phyloP scores from a whole-genome alignment of 768 basidiomycete species.

The Candolleomyces aberdarensis region DNA sequence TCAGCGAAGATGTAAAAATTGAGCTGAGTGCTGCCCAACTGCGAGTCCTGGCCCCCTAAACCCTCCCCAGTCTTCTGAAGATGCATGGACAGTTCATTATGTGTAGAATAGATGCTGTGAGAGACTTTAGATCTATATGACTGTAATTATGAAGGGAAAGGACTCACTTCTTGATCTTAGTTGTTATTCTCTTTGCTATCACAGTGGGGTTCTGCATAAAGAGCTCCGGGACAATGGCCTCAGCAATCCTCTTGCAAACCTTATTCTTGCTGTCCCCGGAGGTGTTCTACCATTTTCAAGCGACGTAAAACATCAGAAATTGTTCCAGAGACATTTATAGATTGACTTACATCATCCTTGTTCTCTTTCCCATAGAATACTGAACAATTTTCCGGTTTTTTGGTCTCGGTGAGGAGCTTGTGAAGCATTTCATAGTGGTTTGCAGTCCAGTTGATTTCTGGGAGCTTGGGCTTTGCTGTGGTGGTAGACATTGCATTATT shows the following conservation, averaged over 20 bases:
- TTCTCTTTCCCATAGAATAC: background rate
- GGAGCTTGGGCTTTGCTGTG: background rate
- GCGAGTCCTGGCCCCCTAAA: background rate
- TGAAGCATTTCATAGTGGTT: background rate
- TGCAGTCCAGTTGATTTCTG: background rate
- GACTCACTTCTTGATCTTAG: background rate
- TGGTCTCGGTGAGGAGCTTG: background rate
- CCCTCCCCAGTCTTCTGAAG: background rate
- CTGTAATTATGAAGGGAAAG: background rate
- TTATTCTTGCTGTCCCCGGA: background rate
- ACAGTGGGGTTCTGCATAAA: background rate
- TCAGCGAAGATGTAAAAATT: background rate
- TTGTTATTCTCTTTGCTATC: background rate
- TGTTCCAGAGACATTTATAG: background rate
- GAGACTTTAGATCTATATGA: background rate
- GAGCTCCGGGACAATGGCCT: background rate
- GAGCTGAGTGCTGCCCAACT: background rate
- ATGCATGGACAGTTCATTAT: background rate
- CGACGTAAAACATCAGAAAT: no score
- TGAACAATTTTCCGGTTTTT: background rate
- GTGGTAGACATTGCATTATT: background rate
- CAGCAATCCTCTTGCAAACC: background rate
- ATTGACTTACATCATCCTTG: background rate
- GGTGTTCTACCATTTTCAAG: background rate
- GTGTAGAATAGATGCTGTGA: background rate